A percentile compares a stretch with the other conserved stretches of the same genome.
Conservation (phyloP, 768 basidiomycete species). For the Suillus bovinus region DNA sequence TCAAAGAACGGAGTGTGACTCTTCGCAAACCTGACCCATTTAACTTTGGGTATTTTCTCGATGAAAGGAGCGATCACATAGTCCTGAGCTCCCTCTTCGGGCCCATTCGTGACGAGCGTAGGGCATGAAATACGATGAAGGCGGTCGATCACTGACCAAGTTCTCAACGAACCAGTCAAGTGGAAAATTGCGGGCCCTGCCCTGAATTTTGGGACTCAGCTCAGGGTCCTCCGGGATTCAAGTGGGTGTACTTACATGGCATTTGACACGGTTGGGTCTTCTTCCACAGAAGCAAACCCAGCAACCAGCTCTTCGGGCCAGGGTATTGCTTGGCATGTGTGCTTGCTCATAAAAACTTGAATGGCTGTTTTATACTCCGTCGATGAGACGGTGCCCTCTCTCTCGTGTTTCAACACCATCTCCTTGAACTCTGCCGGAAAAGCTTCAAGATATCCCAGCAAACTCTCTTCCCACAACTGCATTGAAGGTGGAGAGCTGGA, state of each 20-base stretch:
- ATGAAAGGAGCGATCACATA: conserved; percentile 35
- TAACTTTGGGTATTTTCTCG: conserved; percentile 31
- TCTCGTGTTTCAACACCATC: conserved; percentile 34
- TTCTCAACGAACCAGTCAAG: conserved; percentile 41
- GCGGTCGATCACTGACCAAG: conserved; percentile 48
- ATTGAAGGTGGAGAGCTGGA: conserved; percentile 35
- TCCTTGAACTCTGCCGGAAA: conserved; percentile 30
- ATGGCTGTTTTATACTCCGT: conserved; percentile 35
- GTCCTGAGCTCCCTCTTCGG: conserved; percentile 41
- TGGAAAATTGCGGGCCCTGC: conserved; percentile 36
- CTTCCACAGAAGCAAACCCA: conserved; percentile 26
- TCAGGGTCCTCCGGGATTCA: background rate
- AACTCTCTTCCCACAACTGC: conserved; percentile 28
- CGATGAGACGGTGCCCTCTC: conserved; percentile 31
- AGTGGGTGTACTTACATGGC: conserved; percentile 31
- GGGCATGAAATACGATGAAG: conserved; percentile 40
- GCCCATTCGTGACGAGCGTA: conserved; percentile 41
- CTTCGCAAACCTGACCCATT: conserved; percentile 36
- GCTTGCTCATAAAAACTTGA: conserved; percentile 31
- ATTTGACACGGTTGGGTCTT: conserved; percentile 34
- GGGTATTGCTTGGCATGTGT: conserved; percentile 34
- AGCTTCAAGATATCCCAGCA: conserved; percentile 22
- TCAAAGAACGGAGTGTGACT: conserved; percentile 26
- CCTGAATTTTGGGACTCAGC: conserved; percentile 5
- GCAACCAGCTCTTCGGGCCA: conserved; percentile 35